Base-by-base conservation (phyloP, 2,329 filamentous ascomycete genomes). In the Penicillium italicum region DNA sequence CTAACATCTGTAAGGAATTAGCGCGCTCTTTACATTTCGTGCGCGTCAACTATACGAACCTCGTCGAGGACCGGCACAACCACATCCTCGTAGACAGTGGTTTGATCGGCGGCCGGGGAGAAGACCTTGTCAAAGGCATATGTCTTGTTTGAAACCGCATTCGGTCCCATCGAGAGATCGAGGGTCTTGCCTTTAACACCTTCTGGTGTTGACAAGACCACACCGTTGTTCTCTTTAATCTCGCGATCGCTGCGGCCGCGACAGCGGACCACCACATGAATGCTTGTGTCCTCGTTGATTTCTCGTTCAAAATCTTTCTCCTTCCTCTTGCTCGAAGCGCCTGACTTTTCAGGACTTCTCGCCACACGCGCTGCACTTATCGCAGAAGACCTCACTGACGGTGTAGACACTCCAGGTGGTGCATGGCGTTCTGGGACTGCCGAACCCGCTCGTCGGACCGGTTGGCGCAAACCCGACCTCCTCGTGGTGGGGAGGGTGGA, bases 81-180 rank as follows among this genome's bases (percentile, higher is more conserved):
- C 5, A 96, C 92, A 74, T 97, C 93, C 62, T 99, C 93, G 70
- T 94, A 99, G 9, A 99, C 81, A 82, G 96, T 95, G 50, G 81
- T 84, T 75, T 99, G 94, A 68, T 97, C 94, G 1, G 94, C 93
- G 0, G 93, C 94, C 0, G 89, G 89, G 1, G 94, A 97, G 69
- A 96, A 99, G 62, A 97, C 94, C 70, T 93, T 94, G 75, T 99
- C 94, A 71, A 99, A 99, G 62, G 89, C 87, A 72, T 99, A 99
- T 0, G 90, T 89, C 77, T 97, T 97, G 77, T 99, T 96, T 79
- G 88, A 95, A 55, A 97, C 77, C 33, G 94, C 89, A 73, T 87
- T 96, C 0, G 92, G 87, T 1, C 93, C 94, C 90, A 97, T 96
- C 4, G 88, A 92, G 45, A 99, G 76, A 63, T 95, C 88, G 26